Evolutionary conservation across 108 stramenopile genomes (phyloP), one percentile per base, ranked within the genome.

Genomic region (Nitzschia sp.): DNA sequence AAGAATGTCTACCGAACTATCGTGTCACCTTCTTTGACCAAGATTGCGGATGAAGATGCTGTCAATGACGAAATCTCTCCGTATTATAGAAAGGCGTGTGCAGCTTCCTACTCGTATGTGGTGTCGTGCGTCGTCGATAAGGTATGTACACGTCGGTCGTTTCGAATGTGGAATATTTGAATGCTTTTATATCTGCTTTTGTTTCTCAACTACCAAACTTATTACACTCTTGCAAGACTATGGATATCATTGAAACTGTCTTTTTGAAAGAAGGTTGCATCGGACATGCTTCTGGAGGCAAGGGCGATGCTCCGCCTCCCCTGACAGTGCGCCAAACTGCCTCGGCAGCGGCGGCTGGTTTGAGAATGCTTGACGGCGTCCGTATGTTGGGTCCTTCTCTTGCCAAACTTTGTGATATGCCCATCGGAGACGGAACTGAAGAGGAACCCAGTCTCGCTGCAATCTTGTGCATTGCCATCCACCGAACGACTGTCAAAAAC

Each of bases 301-400:
- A 63, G 13, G 53, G 47, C 8, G 63, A 53, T 2, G 26, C 8
- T 23, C 50, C 68, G 2, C 59, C 48, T 5, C 75, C 68, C 2
- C 62, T 93, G 47, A 78, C 84, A 16, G 88, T 94, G 21, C 75
- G 83, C 0, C 62, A 75, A 22, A 77, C 87, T 0, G 88, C 85
- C 8, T 84, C 89, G 4, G 89, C 89, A 5, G 92, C 92, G 11
- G 88, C 86, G 19, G 89, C 88, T 30, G 92, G 92, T 45, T 66
- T 94, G 56, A 73, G 92, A 45, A 91, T 94, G 63, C 63, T 94
- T 15, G 92, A 94, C 70, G 92, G 89, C 23, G 92, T 94, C 8
- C 80, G 92, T 33, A 94, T 94, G 89, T 69, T 94, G 19, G 92
- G 92, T 5, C 92, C 92, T 0, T 91, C 92, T n/a, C 52, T 94